Evolutionary conservation across 2,329 filamentous ascomycete genomes (phyloP).

Genomic region (Trichoderma lentiforme): DNA sequence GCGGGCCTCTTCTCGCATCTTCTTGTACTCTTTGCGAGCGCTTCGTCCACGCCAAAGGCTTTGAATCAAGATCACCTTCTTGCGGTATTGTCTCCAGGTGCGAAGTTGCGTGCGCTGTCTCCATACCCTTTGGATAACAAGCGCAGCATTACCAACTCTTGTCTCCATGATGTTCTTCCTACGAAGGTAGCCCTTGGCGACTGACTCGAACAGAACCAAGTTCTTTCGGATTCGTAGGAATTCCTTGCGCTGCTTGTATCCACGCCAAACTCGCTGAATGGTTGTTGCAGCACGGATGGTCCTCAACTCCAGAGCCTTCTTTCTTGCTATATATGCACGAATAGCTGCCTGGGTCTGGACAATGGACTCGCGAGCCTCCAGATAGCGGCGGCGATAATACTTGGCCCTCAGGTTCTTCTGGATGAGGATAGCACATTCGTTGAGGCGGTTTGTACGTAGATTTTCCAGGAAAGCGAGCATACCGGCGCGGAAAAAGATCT

Average conservation of each 20-base stretch:
- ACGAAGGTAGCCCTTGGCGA: conserved; percentile 87
- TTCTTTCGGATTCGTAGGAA: conserved; percentile 78
- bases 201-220: conserved; percentile 82
- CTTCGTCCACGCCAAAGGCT: conserved; percentile 84
- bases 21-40: conserved; percentile 84
- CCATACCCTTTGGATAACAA: conserved; percentile 89
- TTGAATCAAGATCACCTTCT: conserved; percentile 85
- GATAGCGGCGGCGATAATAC: conserved; percentile 88
- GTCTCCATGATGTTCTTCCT: conserved; percentile 92
- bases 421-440: conserved; percentile 93
- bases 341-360: conserved; percentile 74
- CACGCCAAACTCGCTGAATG: conserved; percentile 93
- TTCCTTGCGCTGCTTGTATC: conserved; percentile 79
- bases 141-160: conserved; percentile 84
- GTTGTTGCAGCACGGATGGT: conserved; percentile 84
- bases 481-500: conserved; percentile 98
- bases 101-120: conserved; percentile 74
- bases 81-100: conserved; percentile 83
- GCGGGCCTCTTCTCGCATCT: conserved; percentile 86
- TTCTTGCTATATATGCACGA: conserved; percentile 74
- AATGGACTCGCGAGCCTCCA: conserved; percentile 80
- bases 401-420: conserved; percentile 97
- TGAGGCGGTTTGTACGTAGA: conserved; percentile 81
- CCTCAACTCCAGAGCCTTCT: conserved; percentile 74
- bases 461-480: conserved; percentile 99